A percentile compares a stretch with the other conserved stretches of the same genome.
These are phyloP conservation scores for Nissolia schottii DNA, from an alignment of 306 rosid genomes.

Conservation along the genomic window DNA sequence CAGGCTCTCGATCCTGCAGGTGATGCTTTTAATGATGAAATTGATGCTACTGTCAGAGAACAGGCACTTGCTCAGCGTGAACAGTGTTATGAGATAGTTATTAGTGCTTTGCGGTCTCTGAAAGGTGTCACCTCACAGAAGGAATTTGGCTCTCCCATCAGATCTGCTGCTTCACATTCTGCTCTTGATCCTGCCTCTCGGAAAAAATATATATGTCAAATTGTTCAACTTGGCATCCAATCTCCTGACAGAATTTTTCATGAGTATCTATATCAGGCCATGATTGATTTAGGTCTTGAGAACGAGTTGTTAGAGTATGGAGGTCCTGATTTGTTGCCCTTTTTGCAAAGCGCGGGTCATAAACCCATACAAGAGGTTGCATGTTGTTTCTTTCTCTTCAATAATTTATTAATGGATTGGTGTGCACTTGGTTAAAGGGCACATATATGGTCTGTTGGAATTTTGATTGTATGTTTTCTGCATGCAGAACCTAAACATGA, in stretches of 20 bases:
- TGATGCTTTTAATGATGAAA: slow-evolving; percentile 84
- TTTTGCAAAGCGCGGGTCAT: slow-evolving; percentile 81
- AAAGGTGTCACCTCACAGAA: slow-evolving; percentile 60
- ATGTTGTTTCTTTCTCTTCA: slow-evolving; percentile 16
- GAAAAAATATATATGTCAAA: slow-evolving; percentile 78
- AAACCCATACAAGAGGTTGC: slow-evolving; percentile 74
- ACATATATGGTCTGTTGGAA: background rate
- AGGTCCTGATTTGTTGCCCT: slow-evolving; percentile 91
- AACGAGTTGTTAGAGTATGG: slow-evolving; percentile 88
- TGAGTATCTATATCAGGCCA: slow-evolving; percentile 78
- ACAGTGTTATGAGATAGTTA: slow-evolving; percentile 88
- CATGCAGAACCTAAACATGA: slow-evolving; percentile 10
- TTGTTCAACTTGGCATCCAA: slow-evolving; percentile 92
- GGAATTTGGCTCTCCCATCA: slow-evolving; percentile 81
- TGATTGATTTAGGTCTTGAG: slow-evolving; percentile 96
- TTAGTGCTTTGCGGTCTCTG: slow-evolving; percentile 73
- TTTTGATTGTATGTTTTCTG: slow-evolving; percentile 12
- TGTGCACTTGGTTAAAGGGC: slow-evolving; percentile 14
- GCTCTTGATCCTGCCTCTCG: slow-evolving; percentile 73
- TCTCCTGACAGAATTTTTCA: slow-evolving; percentile 89
- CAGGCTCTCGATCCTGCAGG: slow-evolving; percentile 92
- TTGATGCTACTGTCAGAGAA: slow-evolving; percentile 74
- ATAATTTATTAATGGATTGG: slow-evolving; percentile 12
- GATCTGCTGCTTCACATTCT: slow-evolving; percentile 54
- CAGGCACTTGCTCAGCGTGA: slow-evolving; percentile 74